These are phyloP conservation scores for Sclerotinia spermophila DNA, from an alignment of 2,329 filamentous ascomycete species.

Conservation along the genomic window DNA sequence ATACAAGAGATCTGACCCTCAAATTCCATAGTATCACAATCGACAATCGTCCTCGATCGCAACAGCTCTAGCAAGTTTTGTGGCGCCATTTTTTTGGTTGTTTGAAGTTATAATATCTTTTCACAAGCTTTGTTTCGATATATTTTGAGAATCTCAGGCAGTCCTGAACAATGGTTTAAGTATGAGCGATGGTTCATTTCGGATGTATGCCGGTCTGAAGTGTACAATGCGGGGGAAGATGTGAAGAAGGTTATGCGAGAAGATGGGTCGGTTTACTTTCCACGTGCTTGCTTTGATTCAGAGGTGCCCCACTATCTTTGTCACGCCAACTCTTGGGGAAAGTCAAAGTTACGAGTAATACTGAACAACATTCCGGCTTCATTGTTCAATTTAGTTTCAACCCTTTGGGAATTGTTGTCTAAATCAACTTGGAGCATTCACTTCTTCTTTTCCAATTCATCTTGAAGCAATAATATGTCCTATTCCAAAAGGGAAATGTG, in stretches of 20 bases:
- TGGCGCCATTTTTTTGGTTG: conserved; percentile 16
- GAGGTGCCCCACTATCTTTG: not conserved
- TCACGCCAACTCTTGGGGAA: not conserved
- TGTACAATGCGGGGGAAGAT: not conserved
- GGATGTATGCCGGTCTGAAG: not conserved
- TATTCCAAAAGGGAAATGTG: rapidly evolving
- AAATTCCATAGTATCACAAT: conserved; percentile 51
- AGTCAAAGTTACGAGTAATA: not conserved
- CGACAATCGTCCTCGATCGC: conserved; percentile 44
- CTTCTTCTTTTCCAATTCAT: not conserved
- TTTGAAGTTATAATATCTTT: not conserved
- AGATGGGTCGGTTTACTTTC: not conserved
- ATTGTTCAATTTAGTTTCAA: not conserved
- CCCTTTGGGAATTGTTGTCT: not conserved
- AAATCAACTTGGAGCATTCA: not conserved
- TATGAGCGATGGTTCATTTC: not conserved
- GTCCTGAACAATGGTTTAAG: not conserved
- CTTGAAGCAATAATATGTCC: not conserved
- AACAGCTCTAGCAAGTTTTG: conserved; percentile 43
- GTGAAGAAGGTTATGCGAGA: not conserved
- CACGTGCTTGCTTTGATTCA: not conserved
- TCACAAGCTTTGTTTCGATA: not conserved
- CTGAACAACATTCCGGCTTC: not conserved
- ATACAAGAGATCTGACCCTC: conserved; percentile 38
- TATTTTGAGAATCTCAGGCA: not conserved